Percentiles rank a stretch among this genome's conserved stretches.
These are phyloP conservation scores for Amanita fuliginea DNA, from an alignment of 768 basidiomycete species.

Conservation along the genomic window DNA sequence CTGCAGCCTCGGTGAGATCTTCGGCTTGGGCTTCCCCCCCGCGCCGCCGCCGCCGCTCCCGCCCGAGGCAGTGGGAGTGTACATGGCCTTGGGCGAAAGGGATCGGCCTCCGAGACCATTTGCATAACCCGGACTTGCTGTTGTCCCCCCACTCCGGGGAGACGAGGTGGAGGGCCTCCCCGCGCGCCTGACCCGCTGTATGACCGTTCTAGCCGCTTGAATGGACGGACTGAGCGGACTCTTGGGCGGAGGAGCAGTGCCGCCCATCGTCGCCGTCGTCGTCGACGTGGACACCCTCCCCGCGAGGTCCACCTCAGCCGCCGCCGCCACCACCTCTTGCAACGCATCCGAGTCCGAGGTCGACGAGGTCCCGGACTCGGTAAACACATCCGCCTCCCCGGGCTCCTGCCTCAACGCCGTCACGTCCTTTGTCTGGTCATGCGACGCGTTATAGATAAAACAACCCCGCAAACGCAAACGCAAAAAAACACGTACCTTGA, in stretches of 20 bases:
- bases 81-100: neutral
- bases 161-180: neutral
- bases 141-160: too few species aligned
- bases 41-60: constrained; percentile 1
- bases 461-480: too few species aligned
- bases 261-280: neutral
- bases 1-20: constrained; percentile 68
- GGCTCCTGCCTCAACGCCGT: neutral
- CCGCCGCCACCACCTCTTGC: constrained; percentile 11
- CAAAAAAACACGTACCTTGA: constrained; percentile 68
- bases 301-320: constrained; percentile 11
- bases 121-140: neutral
- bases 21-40: constrained; percentile 44
- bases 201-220: constrained; percentile 1
- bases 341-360: constrained; percentile 14
- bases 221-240: constrained; percentile 1
- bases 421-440: constrained; percentile 10
- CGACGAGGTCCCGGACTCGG: constrained; percentile 14
- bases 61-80: neutral
- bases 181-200: constrained; percentile 1
- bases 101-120: too few species aligned
- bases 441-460: too few species aligned
- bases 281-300: neutral
- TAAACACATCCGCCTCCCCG: constrained; percentile 1
- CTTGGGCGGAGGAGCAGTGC: neutral